These are phyloP conservation scores for Plasmopara muralis DNA, from an alignment of 352 stramenopile genomes.

Conservation along the genomic window DNA sequence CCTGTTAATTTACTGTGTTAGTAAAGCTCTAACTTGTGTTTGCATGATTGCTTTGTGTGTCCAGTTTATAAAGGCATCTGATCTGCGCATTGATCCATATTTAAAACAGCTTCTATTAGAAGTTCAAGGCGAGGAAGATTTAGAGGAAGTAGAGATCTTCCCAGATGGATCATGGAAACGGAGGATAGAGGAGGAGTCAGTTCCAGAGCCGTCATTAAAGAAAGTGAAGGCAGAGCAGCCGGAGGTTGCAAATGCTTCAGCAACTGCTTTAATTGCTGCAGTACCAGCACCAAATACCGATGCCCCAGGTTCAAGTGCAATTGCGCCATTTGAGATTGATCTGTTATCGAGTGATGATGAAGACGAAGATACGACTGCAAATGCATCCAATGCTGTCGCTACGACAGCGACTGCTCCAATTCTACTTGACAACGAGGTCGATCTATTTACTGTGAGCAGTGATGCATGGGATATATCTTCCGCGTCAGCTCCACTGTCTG, in stretches of 20 bases:
- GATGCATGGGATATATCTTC: slow-evolving; percentile 52
- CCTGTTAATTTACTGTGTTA: background rate
- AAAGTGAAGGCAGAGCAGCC: slow-evolving; percentile 47
- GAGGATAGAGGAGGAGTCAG: slow-evolving; percentile 42
- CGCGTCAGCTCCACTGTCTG: slow-evolving; percentile 6
- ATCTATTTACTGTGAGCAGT: slow-evolving; percentile 58
- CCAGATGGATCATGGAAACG: slow-evolving; percentile 78
- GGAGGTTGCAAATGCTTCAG: slow-evolving; percentile 9
- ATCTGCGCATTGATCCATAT: slow-evolving; percentile 87
- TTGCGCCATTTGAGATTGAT: slow-evolving; percentile 63
- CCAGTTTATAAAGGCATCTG: slow-evolving; percentile 83
- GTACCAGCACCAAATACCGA: slow-evolving; percentile 8
- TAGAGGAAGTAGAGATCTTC: slow-evolving; percentile 89
- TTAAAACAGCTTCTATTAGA: slow-evolving; percentile 85
- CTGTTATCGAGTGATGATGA: slow-evolving; percentile 69
- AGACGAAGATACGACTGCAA: slow-evolving; percentile 14
- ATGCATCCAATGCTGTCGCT: slow-evolving; percentile 3
- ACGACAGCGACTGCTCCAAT: slow-evolving; percentile 19
- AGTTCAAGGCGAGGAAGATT: slow-evolving; percentile 69
- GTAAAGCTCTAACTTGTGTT: slow-evolving; percentile 5
- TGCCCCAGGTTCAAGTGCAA: slow-evolving; percentile 18
- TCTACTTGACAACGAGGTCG: slow-evolving; percentile 51
- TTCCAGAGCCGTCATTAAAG: slow-evolving; percentile 37
- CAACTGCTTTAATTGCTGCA: slow-evolving; percentile 7
- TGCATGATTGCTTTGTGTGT: slow-evolving; percentile 3